Evolutionary conservation across 106 monocot species (phyloP), one percentile per base, ranked within the genome.

Genomic region (Platanthera guangdongensis): DNA sequence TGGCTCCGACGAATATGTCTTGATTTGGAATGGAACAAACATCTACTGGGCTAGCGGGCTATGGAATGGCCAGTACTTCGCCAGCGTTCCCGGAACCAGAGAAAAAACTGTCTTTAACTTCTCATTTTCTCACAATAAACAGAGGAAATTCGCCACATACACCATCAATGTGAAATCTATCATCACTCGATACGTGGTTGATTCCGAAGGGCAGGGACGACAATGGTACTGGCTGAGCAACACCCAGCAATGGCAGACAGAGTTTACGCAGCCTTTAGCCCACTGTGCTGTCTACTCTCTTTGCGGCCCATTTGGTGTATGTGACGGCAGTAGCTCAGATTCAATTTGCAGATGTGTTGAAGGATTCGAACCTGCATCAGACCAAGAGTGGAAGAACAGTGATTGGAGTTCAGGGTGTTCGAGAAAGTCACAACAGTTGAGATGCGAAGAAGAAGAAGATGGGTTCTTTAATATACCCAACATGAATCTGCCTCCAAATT

Each of bases 21-120:
- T 77, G 9, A 48, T 76, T 2, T 90, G 90, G 90, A 90, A 90
- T 28, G 53, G 65, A 5, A 57, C 77, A 6, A 46, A 60, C 45
- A 74, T 73, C 8, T 87, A 80, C 76, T 90, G 90, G 87, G 71
- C 48, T 5, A 87, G 85, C 32, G 84, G 90, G 5, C 7, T 57
- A 6, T 87, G 90, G 87, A 84, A 83, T 71, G 79, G 81, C 22
- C 53, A 80, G 25, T 79, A 57, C 75, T 87, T 88, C 80, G 63
- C 55, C 25, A 28, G 21, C 6, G 65, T 81, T 1, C 85, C 77
- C 8, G 80, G 80, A 65, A 80, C 68, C 47, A 70, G 76, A 15
- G 69, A 71, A 25, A 70, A 22, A 4, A 81, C 75, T 0, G 65
- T 28, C n/a, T 77, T 76, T 47, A 77, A 77, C 47, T 77, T 77